Percentiles rank a stretch among this genome's conserved stretches.
These are phyloP conservation scores for Saccharum hybrid DNA, from an alignment of 202 grass and related monocot genomes.

Conservation along the genomic window DNA sequence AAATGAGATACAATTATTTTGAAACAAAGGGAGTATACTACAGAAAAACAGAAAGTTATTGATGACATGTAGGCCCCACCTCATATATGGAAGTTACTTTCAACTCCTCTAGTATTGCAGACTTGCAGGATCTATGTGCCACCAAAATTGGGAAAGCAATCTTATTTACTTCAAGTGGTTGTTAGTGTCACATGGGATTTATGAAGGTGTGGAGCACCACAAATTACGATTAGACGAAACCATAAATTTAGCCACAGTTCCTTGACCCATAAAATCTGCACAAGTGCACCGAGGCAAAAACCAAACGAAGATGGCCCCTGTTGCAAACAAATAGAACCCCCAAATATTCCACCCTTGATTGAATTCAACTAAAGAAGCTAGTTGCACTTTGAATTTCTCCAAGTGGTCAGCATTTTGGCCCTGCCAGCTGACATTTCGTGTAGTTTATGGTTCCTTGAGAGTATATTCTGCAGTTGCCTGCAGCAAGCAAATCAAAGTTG, in stretches of 20 bases:
- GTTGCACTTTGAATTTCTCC: conserved; percentile 27
- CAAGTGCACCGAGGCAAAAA: conserved; percentile 6
- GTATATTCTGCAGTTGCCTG: conserved; percentile 16
- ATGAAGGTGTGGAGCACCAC: background rate
- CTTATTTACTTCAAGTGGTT: background rate
- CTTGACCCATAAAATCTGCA: conserved; percentile 9
- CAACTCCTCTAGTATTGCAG: background rate
- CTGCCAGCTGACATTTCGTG: conserved; percentile 20
- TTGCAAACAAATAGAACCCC: background rate
- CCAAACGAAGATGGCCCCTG: conserved; percentile 1
- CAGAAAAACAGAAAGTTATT: background rate
- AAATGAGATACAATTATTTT: background rate
- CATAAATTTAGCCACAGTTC: background rate
- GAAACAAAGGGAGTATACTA: background rate
- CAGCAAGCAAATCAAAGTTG: conserved; percentile 13
- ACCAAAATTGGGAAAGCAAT: background rate
- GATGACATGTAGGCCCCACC: background rate
- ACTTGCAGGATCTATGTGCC: too few species aligned
- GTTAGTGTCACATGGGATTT: background rate
- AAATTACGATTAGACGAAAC: background rate
- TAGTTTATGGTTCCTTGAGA: conserved; percentile 38
- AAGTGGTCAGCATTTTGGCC: conserved; percentile 28
- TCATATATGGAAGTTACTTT: background rate
- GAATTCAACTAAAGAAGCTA: conserved; percentile 23
- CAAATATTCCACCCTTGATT: background rate